phyloP scores from a whole-genome alignment of 257 asterid genomes.

The Avicennia marina region DNA sequence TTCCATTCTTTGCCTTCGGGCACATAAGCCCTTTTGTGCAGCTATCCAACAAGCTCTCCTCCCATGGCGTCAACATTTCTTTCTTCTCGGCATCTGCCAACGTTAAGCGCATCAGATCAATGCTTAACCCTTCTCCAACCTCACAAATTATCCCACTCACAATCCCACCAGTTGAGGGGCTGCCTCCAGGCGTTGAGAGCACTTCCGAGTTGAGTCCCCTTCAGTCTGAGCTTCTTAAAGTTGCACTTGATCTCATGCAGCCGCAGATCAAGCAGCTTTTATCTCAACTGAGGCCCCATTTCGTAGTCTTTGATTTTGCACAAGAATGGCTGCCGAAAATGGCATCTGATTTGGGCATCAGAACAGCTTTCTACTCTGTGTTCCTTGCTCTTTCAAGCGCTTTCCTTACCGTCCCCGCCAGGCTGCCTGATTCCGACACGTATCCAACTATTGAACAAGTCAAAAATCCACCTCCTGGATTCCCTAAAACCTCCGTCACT shows the following conservation, averaged over 20 bases:
- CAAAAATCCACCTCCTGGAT: conserved; percentile 39
- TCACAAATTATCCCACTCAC: conserved; percentile 35
- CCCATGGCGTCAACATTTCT: conserved; percentile 34
- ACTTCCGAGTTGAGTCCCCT: conserved; percentile 36
- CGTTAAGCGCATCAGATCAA: conserved; percentile 33
- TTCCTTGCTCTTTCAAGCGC: conserved; percentile 43
- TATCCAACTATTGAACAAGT: conserved; percentile 35
- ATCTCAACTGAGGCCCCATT: conserved; percentile 37
- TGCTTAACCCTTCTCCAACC: conserved; percentile 25
- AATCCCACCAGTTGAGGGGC: conserved; percentile 40
- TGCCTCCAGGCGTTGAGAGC: conserved; percentile 40
- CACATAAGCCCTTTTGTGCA: conserved; percentile 58
- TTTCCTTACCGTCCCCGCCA: conserved; percentile 37
- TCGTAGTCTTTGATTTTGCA: conserved; percentile 39
- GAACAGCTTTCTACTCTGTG: conserved; percentile 38
- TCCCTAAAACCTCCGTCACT: conserved; percentile 39
- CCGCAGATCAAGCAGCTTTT: conserved; percentile 36
- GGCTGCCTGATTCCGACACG: conserved; percentile 22
- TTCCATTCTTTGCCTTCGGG: conserved; percentile 51
- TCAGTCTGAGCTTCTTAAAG: conserved; percentile 42
- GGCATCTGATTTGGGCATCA: conserved; percentile 39
- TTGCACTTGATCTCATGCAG: conserved; percentile 43
- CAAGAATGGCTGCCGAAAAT: conserved; percentile 56
- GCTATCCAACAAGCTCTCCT: conserved; percentile 42
- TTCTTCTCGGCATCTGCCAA: conserved; percentile 42